Base-by-base conservation (phyloP, 2,329 filamentous ascomycete genomes). In the Aspergillus terreus region DNA sequence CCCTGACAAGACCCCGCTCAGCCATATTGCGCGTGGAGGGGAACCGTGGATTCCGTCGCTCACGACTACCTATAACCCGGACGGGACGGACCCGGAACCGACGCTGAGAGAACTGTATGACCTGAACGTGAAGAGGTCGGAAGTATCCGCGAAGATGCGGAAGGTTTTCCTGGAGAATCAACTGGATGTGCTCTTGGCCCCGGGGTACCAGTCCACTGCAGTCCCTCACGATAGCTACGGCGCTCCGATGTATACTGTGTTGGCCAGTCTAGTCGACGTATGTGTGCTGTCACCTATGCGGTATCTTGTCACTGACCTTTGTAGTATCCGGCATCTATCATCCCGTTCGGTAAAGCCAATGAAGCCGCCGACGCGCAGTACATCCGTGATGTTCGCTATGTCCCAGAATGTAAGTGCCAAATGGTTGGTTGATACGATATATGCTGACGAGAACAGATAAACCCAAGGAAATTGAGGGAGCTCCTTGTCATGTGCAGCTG, bases 261-360 rank as follows among this genome's bases (percentile, higher is more conserved):
- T 64, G 7, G 50, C 52, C 21, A 64, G 62, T 9, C 14, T 64
- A 14, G 33, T 63, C 5, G 60, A 65, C 55, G 62, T 63, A 56
- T n/a, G 56, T 47, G 10, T 47, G 15, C 4, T 27, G 14, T 14
- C 12, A n/a, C 15, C 23, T 14, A 4, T 25, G n/a, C 9, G 15
- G n/a, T 14, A 42, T 19, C 23, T 23, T 23, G 23, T 11, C 12
- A 30, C 23, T 49, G 19, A 52, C 5, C 15, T 15, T n/a, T 36
- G 1, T 46, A 63, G 61, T 61, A 59, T 33, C 61, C 61, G 0
- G 52, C 57, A 3, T 63, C 54, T 21, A 50, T 63, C 1, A 58
- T 64, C 21, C 62, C 62, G 0, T 63, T 58, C 27, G 49, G 59
- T 11, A 40, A 50, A 15, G 56, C 62, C 0, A 44, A 62, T 5